Base-by-base conservation (phyloP, 169 alveolate species). In the Plasmodium gaboni region DNA sequence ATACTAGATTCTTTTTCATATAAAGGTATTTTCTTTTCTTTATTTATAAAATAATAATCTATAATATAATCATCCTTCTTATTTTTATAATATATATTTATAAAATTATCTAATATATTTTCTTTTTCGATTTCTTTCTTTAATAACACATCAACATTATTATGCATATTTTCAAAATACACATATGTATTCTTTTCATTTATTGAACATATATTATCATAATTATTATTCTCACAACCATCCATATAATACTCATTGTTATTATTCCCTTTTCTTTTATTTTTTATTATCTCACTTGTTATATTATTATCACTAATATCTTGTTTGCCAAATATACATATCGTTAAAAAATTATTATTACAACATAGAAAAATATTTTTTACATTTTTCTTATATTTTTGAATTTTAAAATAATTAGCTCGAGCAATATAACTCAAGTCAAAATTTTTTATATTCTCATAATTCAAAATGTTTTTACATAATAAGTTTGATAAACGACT, bases 361-460 rank as follows among this genome's bases (percentile, higher is more conserved):
- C 91, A 83, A 63, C 85, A 83, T 28, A 83, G 68, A 68, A 44
- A 83, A 68, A 83, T 57, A 83, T 83, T 83, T 63, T 83, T 83
- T 50, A 83, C 83, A 60, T 83, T 83, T 68, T 83, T 83, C 59
- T 71, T 67, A 67, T 83, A 83, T 48, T 57, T 83, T 26, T 65
- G 73, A 53, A 83, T 83, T 63, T 83, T 83, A 50, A 83, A 83
- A 83, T 83, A 83, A 68, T 83, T 83, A 22, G 74, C 91, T 24
- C 46, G 68, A n/a, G 57, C 91, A 42, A 83, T 61, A 68, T 83
- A 83, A 83, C 74, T 67, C 26, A 55, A 24, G 42, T 83, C 83
- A 68, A 83, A 83, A 50, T 68, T 83, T 53, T 28, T 60, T 26
- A 83, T 68, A 57, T 83, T 65, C 12, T 83, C 91, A 68, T 55